Base-by-base conservation (phyloP, 345 rosid species). In the Hibiscus tridactylites region DNA sequence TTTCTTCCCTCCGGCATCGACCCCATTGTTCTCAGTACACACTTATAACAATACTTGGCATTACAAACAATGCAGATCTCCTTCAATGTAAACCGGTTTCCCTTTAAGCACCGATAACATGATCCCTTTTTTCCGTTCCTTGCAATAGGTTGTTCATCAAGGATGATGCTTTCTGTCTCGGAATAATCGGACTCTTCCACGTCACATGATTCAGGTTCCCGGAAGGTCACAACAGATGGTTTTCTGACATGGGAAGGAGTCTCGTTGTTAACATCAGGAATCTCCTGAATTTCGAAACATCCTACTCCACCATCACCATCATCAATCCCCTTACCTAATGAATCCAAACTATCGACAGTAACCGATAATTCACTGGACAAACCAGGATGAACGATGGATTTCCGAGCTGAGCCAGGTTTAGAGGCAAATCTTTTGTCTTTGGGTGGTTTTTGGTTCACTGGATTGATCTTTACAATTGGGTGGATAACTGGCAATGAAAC, bases 1-100 rank as follows among this genome's bases (percentile, higher is more conserved):
- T 91, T 95, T 81, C 97, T 85, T 68, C 99, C 99, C 80, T 95
- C 97, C 19, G 97, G 96, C 91, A 89, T 87, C 5, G 92, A 83
- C 46, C 97, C 99, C 92, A 90, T 95, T 61, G 89, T 88, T 81
- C 91, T 85, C 65, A 90, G 42, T 75, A 90, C 90, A 74, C 97
- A 95, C 68, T 73, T 76, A 21, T 1, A 26, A 73, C 99, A 95
- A 75, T 86, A 95, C 76, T 86, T 95, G 58, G 99, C 91, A 63
- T 78, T 81, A 39, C 99, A 95, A 49, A 91, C 99, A 76, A 95
- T 82, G 79, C 99, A 95, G 4, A 75, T 77, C 81, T 88, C 99
- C 80, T 90, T 95, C 64, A 79, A 84, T 0, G 86, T 86, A 65
- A 92, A 85, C 75, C 85, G 75, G 75, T 80, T 89, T 53, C 96